Evolutionary conservation across 2,329 filamentous ascomycete genomes (phyloP), one percentile per base, ranked within the genome.

Genomic region (Calycina herbarum): DNA sequence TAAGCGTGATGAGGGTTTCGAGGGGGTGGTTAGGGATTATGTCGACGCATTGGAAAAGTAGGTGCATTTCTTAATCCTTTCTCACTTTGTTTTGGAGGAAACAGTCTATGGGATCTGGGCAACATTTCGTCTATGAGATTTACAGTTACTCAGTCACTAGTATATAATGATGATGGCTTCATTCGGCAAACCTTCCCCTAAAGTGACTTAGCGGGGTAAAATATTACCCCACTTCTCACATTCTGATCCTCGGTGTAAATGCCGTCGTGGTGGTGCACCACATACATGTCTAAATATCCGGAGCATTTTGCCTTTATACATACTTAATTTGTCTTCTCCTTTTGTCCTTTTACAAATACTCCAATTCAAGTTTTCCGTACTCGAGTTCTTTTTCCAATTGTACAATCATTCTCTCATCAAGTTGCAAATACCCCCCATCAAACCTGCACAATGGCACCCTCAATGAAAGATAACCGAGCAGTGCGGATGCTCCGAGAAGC

Each of bases 1-100:
- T 66, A 77, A 80, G 61, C 76, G 78, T 57, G 85, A 87, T 71
- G 75, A 79, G 64, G 81, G 79, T 8, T 84, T 82, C 64, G 85
- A 87, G 70, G 78, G 82, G 58, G 77, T 86, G 5, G 85, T 88
- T 11, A 80, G 78, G 73, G 83, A 87, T 73, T 87, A 86, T 69
- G 76, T 67, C 38, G 67, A 68, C 7, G 70, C 69, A 24, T 63
- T 73, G 65, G 40, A 72, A 15, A 31, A 33, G 10, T 65, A 40
- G 58, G 24, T 24, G 0, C 24, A 5, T 29, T n/a, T 24, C 45
- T 51, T 24, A 3, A 29, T 29, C 27, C 27, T 29, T 29, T n/a
- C 3, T 51, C 27, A 29, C 27, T 51, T 11, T 10, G 3, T 51
- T 51, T 33, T 29, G 20, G 59, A 3, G 13, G 24, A 3, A 15